Base-by-base conservation (phyloP, 371 early-diverging fungal species). In the Syncephalastrum monosporum region DNA sequence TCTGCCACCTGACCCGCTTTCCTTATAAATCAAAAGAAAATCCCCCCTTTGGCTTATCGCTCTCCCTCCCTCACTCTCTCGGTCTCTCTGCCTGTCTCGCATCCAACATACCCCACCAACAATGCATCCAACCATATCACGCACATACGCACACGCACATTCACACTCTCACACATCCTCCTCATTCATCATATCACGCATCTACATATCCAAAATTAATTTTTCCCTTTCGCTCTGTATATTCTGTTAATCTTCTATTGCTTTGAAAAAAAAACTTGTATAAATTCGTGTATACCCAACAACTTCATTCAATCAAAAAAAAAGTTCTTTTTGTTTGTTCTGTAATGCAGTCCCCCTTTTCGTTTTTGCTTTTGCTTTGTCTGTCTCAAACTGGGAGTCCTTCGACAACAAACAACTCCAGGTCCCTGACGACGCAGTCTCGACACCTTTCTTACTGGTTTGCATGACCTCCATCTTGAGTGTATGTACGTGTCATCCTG, bases 1-100 rank as follows among this genome's bases (percentile, higher is more conserved):
- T 6, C 50, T 73, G 17, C 73, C 73, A 33, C 56, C 52, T 23
- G 51, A 56, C 23, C 16, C 44, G 19, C 43, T 41, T 10, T 56
- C 41, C 16, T 23, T 48, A 7, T 56, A 33, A 33, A 33, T 33
- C 38, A 33, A 33, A 33, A 33, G 38, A 10, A 33, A 33, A 3
- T 10, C 10, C 10, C 12, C 38, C 53, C 42, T 27, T 27, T 27
- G 27, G 27, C 27, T 21, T 21, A 21, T 21, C 21, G 0, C 21
- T 29, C 56, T 42, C 27, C n/a, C 24, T 21, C 42, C 47, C 47
- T n/a, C 7, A 7, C 33, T 56, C 49, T 21, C 25, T 42, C 8
- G 24, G 3, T 5, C 25, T 56, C 16, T 21, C 42, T 56, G 21
- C 21, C 48, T 48, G 15, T 10, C 49, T 49, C 49, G 16, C 13